Evolutionary conservation across 2,329 filamentous ascomycete species (phyloP), one percentile per base, ranked within the genome.

Genomic region (Arthrobotrys sinensis): DNA sequence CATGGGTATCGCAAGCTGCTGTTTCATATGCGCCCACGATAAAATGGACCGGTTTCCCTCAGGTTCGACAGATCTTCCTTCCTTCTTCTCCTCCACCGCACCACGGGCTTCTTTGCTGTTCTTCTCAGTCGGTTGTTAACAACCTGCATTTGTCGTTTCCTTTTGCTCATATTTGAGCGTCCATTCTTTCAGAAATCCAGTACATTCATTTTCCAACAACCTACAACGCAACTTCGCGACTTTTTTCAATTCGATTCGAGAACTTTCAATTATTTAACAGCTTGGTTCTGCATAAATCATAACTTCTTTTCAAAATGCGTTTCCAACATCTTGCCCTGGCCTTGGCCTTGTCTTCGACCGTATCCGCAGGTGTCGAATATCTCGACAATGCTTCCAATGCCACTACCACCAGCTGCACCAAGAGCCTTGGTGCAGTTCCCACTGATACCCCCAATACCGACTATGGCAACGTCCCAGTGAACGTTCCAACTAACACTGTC

Each of bases 311-410:
- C 67, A 78, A 78, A 55, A 78, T 78, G 75, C 75, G 67, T 72
- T 78, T 78, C 67, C 67, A 78, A 78, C 62, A 78, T 55, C 16
- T 78, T 55, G 75, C 75, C 75, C 67, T 78, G 75, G 75, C 75
- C 46, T 67, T 78, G 75, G 75, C 75, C 67, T 48, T 78, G 45
- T 60, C 75, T 63, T 72, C 75, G 38, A 68, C 67, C 38, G 75
- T 64, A 5, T 71, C 67, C 55, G 62, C 75, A 24, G 65, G 57
- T 67, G 24, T 48, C 50, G 62, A 48, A n/a, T 72, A 72, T 55
- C 55, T 69, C 32, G 40, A 70, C 57, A 69, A 70, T 40, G 34
- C 28, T 36, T 45, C 60, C 14, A 65, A 57, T 21, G 11, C 53
- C 8, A 28, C 24, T 7, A 38, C 55, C 46, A 52, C 55, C 16